These are phyloP conservation scores for Geotrichum australiense DNA, from an alignment of 1,139 yeast species.

Conservation along the genomic window DNA sequence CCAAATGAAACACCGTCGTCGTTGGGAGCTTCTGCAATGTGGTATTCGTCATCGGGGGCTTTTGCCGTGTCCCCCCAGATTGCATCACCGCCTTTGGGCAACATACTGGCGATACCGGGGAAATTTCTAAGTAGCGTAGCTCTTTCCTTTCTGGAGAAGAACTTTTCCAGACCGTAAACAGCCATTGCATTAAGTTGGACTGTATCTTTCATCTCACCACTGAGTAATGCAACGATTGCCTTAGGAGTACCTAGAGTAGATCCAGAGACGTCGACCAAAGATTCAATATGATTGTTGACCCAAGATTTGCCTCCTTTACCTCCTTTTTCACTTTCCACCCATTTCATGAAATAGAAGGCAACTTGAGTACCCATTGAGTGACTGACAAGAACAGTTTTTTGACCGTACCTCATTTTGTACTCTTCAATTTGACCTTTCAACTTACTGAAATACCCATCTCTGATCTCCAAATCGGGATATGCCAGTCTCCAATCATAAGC, in stretches of 20 bases:
- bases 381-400: conserved; percentile 73
- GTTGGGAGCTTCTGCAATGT: conserved; percentile 26
- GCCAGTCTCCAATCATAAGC: conserved; percentile 95
- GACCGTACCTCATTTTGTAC: conserved; percentile 44
- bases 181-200: conserved; percentile 90
- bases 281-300: conserved; percentile 78
- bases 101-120: conserved; percentile 93
- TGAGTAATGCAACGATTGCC: conserved; percentile 78
- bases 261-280: conserved; percentile 83
- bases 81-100: conserved; percentile 88
- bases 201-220: conserved; percentile 98
- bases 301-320: conserved; percentile 87
- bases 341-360: conserved; percentile 77
- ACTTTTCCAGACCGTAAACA: conserved; percentile 88
- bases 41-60: conserved; percentile 44
- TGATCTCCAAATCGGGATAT: conserved; percentile 74
- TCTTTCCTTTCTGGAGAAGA: conserved; percentile 83
- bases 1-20: conserved; percentile 52
- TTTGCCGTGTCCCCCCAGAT: conserved; percentile 66
- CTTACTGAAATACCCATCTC: conserved; percentile 80
- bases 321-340: conserved; percentile 81
- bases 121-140: conserved; percentile 77
- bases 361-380: conserved; percentile 98
- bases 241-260: conserved; percentile 89
- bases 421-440: conserved; percentile 68